phyloP scores from a whole-genome alignment of 352 stramenopile genomes.

The Phytophthora quininea region DNA sequence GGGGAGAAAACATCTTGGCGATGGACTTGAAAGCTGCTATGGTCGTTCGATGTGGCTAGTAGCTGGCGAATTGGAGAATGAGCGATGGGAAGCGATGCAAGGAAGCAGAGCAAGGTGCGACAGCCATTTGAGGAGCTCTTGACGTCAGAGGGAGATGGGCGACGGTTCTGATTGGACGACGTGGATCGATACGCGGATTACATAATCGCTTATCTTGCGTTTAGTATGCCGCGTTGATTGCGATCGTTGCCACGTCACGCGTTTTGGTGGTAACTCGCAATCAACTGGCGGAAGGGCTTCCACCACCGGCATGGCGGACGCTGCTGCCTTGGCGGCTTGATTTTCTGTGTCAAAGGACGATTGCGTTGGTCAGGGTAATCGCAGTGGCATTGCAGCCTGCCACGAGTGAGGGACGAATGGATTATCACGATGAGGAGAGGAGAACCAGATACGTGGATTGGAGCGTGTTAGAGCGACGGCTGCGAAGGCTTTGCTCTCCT shows the following conservation, averaged over 20 bases:
- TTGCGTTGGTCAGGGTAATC: neutral
- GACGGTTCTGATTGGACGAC: conserved; percentile 11
- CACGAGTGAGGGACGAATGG: neutral
- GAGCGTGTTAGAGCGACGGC: too few species aligned
- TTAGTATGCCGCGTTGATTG: conserved; percentile 11
- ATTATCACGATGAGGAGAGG: neutral
- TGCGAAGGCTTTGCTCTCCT: too few species aligned
- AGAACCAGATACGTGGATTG: neutral
- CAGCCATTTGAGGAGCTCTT: neutral
- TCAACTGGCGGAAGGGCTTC: conserved; percentile 17
- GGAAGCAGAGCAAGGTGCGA: neutral
- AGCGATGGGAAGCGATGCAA: neutral
- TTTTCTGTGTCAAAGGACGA: neutral
- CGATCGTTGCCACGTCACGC: conserved; percentile 26
- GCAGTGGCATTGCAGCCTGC: neutral
- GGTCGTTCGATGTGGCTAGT: neutral
- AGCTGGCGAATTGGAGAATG: neutral
- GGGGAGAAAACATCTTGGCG: conserved; percentile 33
- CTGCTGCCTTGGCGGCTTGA: neutral
- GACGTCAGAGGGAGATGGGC: neutral
- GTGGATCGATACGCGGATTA: neutral
- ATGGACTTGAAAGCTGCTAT: conserved; percentile 24
- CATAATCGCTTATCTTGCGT: conserved; percentile 7
- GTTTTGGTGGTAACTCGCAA: conserved; percentile 26
- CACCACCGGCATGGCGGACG: conserved; percentile 16